Evolutionary conservation across 192 early-diverging fungal species (phyloP).

Genomic region (Gonapodya sp.): DNA sequence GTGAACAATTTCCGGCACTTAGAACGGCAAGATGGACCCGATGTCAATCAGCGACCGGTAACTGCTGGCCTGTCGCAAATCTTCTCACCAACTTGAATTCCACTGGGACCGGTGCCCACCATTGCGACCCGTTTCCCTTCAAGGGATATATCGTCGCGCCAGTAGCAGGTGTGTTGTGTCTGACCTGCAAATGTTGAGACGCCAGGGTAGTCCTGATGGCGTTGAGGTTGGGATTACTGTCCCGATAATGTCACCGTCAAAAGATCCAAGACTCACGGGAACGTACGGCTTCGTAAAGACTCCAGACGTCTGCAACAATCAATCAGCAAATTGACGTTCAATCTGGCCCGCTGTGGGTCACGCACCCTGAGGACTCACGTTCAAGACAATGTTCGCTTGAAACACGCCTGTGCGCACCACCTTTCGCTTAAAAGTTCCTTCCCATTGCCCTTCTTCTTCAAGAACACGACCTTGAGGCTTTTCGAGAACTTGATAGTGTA

Average conservation of each 20-base stretch:
- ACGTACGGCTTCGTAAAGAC: neutral
- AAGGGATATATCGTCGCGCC: neutral
- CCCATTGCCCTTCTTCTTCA: neutral
- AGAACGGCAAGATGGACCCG: too few species aligned
- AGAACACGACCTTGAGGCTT: too few species aligned
- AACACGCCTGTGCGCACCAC: neutral
- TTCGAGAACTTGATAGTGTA: neutral
- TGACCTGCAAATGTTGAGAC: neutral
- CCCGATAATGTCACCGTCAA: too few species aligned
- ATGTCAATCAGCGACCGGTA: too few species aligned
- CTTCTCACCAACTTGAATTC: neutral
- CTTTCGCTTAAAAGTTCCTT: neutral
- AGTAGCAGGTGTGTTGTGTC: neutral
- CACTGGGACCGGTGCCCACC: neutral
- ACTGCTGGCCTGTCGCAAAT: too few species aligned
- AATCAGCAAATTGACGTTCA: too few species aligned
- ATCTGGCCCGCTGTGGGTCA: too few species aligned
- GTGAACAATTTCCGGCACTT: neutral
- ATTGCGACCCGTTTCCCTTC: neutral
- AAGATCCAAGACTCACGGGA: too few species aligned
- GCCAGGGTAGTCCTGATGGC: slow-evolving; percentile 2
- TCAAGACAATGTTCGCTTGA: neutral
- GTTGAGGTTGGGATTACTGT: too few species aligned
- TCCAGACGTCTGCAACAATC: too few species aligned
- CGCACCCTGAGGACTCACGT: too few species aligned